Evolutionary conservation across 208 protist genomes (phyloP).

Genomic region (Kentomonas sorsogonicus): DNA sequence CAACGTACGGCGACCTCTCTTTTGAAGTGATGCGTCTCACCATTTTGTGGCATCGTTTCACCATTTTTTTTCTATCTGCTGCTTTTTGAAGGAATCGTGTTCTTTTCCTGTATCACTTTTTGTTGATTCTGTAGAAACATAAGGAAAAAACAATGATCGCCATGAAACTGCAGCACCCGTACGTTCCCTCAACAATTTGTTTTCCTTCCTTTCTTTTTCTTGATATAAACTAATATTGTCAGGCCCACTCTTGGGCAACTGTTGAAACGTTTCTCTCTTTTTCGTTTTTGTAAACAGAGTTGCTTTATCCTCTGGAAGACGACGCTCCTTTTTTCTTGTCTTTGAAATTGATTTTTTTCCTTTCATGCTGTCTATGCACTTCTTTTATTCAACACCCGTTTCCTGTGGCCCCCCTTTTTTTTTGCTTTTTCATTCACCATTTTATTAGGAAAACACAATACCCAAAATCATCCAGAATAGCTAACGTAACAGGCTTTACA

Average conservation of each 20-base stretch:
- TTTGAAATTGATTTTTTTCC: slow-evolving; percentile 6
- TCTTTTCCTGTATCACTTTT: neutral
- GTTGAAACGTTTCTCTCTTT: neutral
- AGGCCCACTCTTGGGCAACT: no score
- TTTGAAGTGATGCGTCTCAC: no score
- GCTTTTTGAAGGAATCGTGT: neutral
- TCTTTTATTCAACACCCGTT: neutral
- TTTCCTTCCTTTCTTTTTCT: no score
- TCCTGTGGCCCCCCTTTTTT: neutral
- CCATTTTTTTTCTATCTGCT: neutral
- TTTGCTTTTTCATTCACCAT: neutral
- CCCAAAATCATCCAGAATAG: neutral
- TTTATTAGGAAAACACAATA: neutral
- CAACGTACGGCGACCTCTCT: neutral
- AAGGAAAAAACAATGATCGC: neutral
- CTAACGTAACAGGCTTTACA: neutral
- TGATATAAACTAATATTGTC: neutral
- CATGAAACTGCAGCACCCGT: neutral
- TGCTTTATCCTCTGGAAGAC: neutral
- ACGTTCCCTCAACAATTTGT: no score
- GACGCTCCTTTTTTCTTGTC: slow-evolving; percentile 5
- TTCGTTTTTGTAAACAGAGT: neutral
- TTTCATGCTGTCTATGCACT: slow-evolving; percentile 7
- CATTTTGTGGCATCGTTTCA: neutral
- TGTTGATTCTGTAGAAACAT: neutral